Conservation (phyloP, 2,329 filamentous ascomycete species). For the Curvularia sp. region DNA sequence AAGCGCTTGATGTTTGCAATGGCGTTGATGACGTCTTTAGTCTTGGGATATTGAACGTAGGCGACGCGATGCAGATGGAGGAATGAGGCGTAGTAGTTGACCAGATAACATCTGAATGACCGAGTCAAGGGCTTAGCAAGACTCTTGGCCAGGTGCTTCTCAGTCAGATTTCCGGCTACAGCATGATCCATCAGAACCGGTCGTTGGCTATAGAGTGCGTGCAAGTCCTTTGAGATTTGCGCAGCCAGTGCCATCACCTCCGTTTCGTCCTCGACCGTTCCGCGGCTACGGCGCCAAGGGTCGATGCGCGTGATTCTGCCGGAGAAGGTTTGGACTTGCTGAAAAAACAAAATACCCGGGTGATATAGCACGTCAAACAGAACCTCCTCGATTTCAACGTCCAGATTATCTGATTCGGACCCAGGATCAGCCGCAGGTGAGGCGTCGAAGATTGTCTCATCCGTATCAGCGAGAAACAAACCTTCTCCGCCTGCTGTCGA, state of each 20-base stretch:
- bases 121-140: constrained; percentile 60
- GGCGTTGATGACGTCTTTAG: constrained; percentile 57
- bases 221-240: constrained; percentile 59
- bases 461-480: constrained; percentile 59
- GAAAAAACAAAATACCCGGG: constrained; percentile 64
- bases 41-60: constrained; percentile 62
- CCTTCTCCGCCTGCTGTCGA: constrained; percentile 63
- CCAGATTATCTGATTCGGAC: constrained; percentile 38
- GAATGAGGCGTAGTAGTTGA: constrained; percentile 64
- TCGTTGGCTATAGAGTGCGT: constrained; percentile 59
- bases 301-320: constrained; percentile 64
- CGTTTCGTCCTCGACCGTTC: constrained; percentile 65
- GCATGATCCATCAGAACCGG: constrained; percentile 65
- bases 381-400: constrained; percentile 56
- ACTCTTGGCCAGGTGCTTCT: constrained; percentile 57
- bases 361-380: constrained; percentile 63
- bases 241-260: constrained; percentile 64
- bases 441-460: constrained; percentile 57
- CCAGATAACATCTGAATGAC: constrained; percentile 63
- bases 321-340: constrained; percentile 65
- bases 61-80: constrained; percentile 65
- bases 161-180: constrained; percentile 59
- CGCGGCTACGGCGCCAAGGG: constrained; percentile 62
- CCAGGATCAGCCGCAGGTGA: constrained; percentile 50
- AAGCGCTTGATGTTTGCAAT: constrained; percentile 59